These are phyloP conservation scores for Nematocida sp. DNA, from an alignment of 371 early-diverging fungal species.

Conservation along the genomic window DNA sequence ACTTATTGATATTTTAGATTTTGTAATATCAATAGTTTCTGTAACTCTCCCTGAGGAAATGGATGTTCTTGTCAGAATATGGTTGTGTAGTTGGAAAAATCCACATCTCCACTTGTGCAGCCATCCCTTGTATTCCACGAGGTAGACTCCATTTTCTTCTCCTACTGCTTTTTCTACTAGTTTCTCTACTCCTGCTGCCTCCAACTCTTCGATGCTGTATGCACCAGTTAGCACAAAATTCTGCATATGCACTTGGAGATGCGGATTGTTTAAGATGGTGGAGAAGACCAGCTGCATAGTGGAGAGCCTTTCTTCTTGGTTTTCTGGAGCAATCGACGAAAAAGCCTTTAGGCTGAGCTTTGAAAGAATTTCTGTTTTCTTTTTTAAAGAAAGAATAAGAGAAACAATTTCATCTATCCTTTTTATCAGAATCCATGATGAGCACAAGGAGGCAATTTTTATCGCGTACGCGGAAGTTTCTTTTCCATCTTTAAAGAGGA, in stretches of 20 bases:
- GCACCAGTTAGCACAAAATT: slow-evolving; percentile 34
- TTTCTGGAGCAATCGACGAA: slow-evolving; percentile 14
- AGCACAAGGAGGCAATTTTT: slow-evolving; percentile 7
- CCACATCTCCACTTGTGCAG: slow-evolving; percentile 16
- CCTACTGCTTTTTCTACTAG: neutral
- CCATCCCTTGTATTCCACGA: slow-evolving; percentile 50
- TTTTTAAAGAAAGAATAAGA: slow-evolving; percentile 2
- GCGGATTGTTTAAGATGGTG: slow-evolving; percentile 12
- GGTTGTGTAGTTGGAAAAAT: slow-evolving; percentile 18
- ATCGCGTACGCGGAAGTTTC: slow-evolving; percentile 24
- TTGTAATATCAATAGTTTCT: slow-evolving; percentile 4
- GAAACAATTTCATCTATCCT: slow-evolving; percentile 16
- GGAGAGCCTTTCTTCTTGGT: slow-evolving; percentile 1
- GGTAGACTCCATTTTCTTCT: slow-evolving; percentile 2
- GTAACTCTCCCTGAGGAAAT: neutral
- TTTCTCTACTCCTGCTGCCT: neutral
- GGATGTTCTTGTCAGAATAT: slow-evolving; percentile 25
- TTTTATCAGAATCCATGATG: slow-evolving; percentile 37
- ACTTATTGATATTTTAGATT: slow-evolving; percentile 3
- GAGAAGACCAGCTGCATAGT: slow-evolving; percentile 7
- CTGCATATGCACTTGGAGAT: slow-evolving; percentile 4
- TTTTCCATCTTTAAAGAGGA: slow-evolving; percentile 18
- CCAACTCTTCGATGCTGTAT: neutral
- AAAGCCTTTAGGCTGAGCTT: slow-evolving; percentile 21
- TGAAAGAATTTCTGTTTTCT: slow-evolving; percentile 11